Evolutionary conservation across 2,329 filamentous ascomycete species (phyloP), one percentile per base, ranked within the genome.

Genomic region (Penicillium polonicum): DNA sequence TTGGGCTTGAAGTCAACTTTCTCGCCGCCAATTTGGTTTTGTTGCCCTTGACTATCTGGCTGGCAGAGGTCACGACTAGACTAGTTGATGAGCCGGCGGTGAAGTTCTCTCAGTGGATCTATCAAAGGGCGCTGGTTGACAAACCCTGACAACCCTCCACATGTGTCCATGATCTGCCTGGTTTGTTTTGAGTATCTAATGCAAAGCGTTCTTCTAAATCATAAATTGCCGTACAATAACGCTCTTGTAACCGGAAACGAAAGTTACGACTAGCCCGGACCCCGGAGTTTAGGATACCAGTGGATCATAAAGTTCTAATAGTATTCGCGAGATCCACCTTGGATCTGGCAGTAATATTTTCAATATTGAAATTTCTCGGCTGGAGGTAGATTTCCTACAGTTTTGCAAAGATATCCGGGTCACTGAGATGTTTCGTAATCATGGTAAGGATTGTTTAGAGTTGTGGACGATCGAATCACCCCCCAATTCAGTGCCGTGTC

Each of bases 1-100:
- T 85, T 53, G 87, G 86, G 0, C 66, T 90, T 31, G 85, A 88
- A 70, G 35, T 86, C 36, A 79, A 80, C 1, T 88, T 88, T 64
- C 71, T 88, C 23, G 55, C 82, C 2, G 81, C 85, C 1, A 85
- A 90, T 41, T 31, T 89, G 8, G 72, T 89, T 31, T 69, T 88
- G 4, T 62, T 87, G 50, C 86, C 86, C 1, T 52, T 85, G 21
- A 88, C 85, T 0, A 72, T 88, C 3, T 85, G 80, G 76, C 57
- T 82, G 23, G 83, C 85, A 3, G 84, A 87, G 52, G 56, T 86
- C 7, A 78, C 80, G 2, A 87, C 84, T 1, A 79, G 76, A 45
- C 64, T 77, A 19, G 73, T 88, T 17, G 86, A 88, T 61, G 82
- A 86, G 61, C 85, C 85, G 1, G 82, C 82, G 48, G 83, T 89